phyloP scores from a whole-genome alignment of 805 yeast genomes.

The Torulaspora microellipsoides region DNA sequence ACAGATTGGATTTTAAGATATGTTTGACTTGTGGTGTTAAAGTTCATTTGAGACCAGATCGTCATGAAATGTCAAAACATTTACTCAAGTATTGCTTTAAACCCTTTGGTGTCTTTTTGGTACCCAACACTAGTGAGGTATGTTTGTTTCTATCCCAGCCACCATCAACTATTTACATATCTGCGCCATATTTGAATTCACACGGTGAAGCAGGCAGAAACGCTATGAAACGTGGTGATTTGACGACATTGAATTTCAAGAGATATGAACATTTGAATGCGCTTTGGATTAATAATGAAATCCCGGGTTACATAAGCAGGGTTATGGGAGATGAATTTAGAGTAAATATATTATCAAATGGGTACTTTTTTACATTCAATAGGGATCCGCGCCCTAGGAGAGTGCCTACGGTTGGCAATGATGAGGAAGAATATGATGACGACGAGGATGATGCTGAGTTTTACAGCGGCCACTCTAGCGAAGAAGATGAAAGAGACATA shows the following conservation, averaged over 20 bases:
- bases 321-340: slow-evolving; percentile 35
- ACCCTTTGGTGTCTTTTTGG: slow-evolving; percentile 36
- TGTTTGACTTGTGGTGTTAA: slow-evolving; percentile 46
- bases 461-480: slow-evolving; percentile 17
- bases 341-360: slow-evolving; percentile 27
- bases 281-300: slow-evolving; percentile 58
- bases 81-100: slow-evolving; percentile 28
- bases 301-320: slow-evolving; percentile 45
- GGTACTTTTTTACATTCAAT: slow-evolving; percentile 25
- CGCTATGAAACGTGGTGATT: slow-evolving; percentile 49
- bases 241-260: slow-evolving; percentile 47
- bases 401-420: slow-evolving; percentile 19
- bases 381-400: slow-evolving; percentile 25
- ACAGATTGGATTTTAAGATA: slow-evolving; percentile 41
- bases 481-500: slow-evolving; percentile 19
- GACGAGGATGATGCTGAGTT: slow-evolving; percentile 19
- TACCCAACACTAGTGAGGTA: slow-evolving; percentile 36
- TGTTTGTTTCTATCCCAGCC: slow-evolving; percentile 34
- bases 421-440: slow-evolving; percentile 24
- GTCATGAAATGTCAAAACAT: slow-evolving; percentile 32
- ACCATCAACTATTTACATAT: slow-evolving; percentile 35
- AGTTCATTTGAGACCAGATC: slow-evolving; percentile 32
- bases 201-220: slow-evolving; percentile 71
- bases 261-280: slow-evolving; percentile 56
- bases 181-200: slow-evolving; percentile 66